These are phyloP conservation scores for Stephania cephalantha DNA, from an alignment of 164 flowering plant species.

Conservation along the genomic window DNA sequence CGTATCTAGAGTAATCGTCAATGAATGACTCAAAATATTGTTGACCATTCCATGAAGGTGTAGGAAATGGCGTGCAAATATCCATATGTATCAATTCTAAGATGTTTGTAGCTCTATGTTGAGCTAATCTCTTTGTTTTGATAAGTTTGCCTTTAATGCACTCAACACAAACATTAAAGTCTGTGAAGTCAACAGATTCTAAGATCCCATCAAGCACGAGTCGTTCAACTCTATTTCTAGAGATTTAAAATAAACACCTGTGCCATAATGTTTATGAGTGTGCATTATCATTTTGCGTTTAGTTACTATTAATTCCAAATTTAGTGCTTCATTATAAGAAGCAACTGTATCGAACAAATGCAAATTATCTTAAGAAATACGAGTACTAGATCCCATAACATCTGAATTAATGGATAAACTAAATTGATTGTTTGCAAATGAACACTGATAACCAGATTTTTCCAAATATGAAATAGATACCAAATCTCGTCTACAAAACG, in stretches of 20 bases:
- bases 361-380: background rate
- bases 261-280: too few relatives aligned
- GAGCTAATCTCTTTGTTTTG: background rate
- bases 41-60: conserved; percentile 12
- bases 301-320: too few relatives aligned
- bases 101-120: too few relatives aligned
- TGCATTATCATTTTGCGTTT: too few relatives aligned
- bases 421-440: background rate
- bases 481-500: conserved; percentile 10
- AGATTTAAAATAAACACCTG: too few relatives aligned
- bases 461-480: conserved; percentile 18
- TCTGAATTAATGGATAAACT: conserved; percentile 1
- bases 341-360: background rate
- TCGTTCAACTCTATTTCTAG: too few relatives aligned
- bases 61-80: conserved; percentile 8
- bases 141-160: background rate
- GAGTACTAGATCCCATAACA: conserved; percentile 6
- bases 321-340: too few relatives aligned
- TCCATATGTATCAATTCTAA: too few relatives aligned
- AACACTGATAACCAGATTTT: conserved; percentile 12
- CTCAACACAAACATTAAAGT: too few relatives aligned
- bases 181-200: too few relatives aligned
- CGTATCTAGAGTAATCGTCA: background rate
- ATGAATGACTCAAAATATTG: too few relatives aligned
- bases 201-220: too few relatives aligned